A percentile compares a stretch with the other conserved stretches of the same genome.
These are phyloP conservation scores for rapeseed (Brassica napus) DNA, from an alignment of 345 rosid genomes.

Conservation along the genomic window Da-Ae NC_063444.1:37027001-37027500, in stretches of 20 bases:
- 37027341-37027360: not conserved
- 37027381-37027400: not conserved
- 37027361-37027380: not conserved
- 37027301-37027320: not conserved
- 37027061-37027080: not conserved
- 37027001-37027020: conserved; percentile 15
- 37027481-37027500: not conserved
- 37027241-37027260: not conserved
- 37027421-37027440: not conserved
- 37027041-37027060: conserved; percentile 1
- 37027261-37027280: not conserved
- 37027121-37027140: not conserved
- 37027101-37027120: conserved; percentile 18
- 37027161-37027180: not conserved
- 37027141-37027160: not conserved
- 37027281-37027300: not conserved
- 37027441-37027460: not conserved
- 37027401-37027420: not conserved
- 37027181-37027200: not conserved
- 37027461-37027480: not conserved
- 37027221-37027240: not conserved
- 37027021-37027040: conserved; percentile 7
- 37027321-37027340: not conserved
- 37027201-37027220: not conserved
- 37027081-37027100: conserved; percentile 1